Conservation (phyloP, 345 rosid species). For the Melastoma malabathricum region DNA sequence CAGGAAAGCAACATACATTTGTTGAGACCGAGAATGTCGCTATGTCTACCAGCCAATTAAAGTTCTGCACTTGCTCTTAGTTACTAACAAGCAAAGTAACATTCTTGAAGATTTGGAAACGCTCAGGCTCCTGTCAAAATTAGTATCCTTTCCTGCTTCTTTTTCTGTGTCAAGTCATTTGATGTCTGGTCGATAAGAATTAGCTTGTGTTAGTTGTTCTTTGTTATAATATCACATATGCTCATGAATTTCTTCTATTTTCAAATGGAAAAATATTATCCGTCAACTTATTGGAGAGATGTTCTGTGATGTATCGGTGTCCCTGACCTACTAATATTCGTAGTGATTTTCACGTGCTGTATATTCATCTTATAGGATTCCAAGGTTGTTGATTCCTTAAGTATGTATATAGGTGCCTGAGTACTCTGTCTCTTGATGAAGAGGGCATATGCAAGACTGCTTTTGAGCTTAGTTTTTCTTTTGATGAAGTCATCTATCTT, state of each 20-base stretch:
- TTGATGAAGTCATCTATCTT: constrained; percentile 96
- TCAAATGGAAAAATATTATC: no score
- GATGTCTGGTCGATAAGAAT: no score
- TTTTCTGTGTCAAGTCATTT: constrained; percentile 2
- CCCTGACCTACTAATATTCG: no score
- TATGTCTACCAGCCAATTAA: constrained; percentile 99
- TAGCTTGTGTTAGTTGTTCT: no score
- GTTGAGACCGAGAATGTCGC: constrained; percentile 97
- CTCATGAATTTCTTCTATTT: no score
- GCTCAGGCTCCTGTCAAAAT: constrained; percentile 84
- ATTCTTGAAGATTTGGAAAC: constrained; percentile 97
- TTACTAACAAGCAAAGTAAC: constrained; percentile 95
- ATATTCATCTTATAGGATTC: not conserved
- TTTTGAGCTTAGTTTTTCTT: constrained; percentile 88
- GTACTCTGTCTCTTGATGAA: constrained; percentile 78
- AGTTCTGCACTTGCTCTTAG: constrained; percentile 69
- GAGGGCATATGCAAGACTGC: constrained; percentile 80
- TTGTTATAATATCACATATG: no score
- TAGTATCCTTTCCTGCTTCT: constrained; percentile 39
- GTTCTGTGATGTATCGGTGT: no score
- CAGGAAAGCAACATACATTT: constrained; percentile 92
- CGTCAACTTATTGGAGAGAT: no score
- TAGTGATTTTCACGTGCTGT: not conserved
- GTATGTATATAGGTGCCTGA: constrained; percentile 70
- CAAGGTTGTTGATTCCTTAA: constrained; percentile 27